Evolutionary conservation across 192 early-diverging fungal genomes (phyloP), one percentile per base, ranked within the genome.

Genomic region (Geranomyces variabilis): DNA sequence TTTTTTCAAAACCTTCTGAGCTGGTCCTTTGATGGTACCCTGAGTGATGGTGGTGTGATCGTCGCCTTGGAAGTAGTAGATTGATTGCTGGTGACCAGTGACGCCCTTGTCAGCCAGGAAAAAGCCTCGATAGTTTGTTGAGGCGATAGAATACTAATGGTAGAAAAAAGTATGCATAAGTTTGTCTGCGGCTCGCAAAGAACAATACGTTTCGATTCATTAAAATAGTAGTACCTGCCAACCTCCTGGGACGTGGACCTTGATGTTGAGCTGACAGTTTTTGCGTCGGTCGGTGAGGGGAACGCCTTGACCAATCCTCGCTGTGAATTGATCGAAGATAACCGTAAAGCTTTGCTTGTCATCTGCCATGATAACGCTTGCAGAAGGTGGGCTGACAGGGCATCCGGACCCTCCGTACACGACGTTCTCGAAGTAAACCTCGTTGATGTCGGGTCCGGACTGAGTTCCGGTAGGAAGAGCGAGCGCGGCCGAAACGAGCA

Each of bases 61-160:
- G 43, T 70, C 36, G 31, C 69, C 78, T 29, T 49, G 57, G 66
- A 79, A 79, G 75, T 71, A 79, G 58, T 79, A 75, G 65, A 33
- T 75, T 45, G 69, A 30, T 7, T 36, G 43, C 60, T 71, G 73
- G 22, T 34, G 56, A 28, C 71, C 78, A 51, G n/a, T 73, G 14
- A 73, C 69, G 15, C 55, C 62, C 12, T 60, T 47, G 57, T 73
- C 71, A 3, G 77, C 41, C 6, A 17, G 22, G 29, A 69, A 69
- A n/a, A 30, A 79, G 5, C 78, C 78, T 30, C 78, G 67, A 56
- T 66, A 75, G 53, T 79, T 69, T 9, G 70, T 55, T 9, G 61
- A 48, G 47, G 62, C 73, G n/a, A 75, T 60, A 24, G 74, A 63
- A 60, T 79, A 79, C 15, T n/a, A n/a, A n/a, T n/a, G n/a, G n/a